Conservation (phyloP, 2,329 filamentous ascomycete species). For the Fusarium compactum region DNA sequence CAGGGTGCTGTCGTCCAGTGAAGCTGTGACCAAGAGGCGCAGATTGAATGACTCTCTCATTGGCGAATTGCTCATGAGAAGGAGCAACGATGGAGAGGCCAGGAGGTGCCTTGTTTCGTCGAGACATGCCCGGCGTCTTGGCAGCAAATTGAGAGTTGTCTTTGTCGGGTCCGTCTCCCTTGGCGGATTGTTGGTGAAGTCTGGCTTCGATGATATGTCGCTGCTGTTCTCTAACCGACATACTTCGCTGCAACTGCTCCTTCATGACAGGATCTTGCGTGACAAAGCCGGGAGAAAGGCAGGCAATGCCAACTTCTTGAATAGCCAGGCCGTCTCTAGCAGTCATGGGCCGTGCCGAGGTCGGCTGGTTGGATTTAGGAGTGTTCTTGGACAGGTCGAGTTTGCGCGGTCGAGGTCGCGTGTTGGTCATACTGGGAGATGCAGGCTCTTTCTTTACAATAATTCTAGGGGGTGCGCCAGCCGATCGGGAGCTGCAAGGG, state of each 20-base stretch:
- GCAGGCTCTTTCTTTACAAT: constrained; percentile 96
- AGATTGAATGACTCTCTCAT: constrained; percentile 96
- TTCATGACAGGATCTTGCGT: constrained; percentile 98
- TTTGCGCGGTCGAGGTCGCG: constrained; percentile 80
- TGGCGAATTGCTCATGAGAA: constrained; percentile 89
- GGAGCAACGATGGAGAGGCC: constrained; percentile 96
- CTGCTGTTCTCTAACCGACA: constrained; percentile 94
- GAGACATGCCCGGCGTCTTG: constrained; percentile 80
- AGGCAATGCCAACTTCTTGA: constrained; percentile 93
- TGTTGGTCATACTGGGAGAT: constrained; percentile 81
- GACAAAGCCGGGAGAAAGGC: constrained; percentile 93
- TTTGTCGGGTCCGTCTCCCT: constrained; percentile 75
- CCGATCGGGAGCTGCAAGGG: constrained; percentile 32
- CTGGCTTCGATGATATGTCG: constrained; percentile 93
- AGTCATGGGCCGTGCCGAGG: constrained; percentile 79
- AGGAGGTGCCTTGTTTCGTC: constrained; percentile 83
- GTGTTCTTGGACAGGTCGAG: constrained; percentile 80
- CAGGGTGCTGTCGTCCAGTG: constrained; percentile 85
- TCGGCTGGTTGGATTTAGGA: constrained; percentile 64
- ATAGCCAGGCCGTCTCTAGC: constrained; percentile 84
- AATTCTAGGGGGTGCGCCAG: constrained; percentile 76
- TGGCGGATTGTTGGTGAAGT: constrained; percentile 87
- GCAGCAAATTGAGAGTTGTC: constrained; percentile 66
- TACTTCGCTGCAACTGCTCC: constrained; percentile 92
- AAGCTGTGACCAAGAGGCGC: constrained; percentile 95